Base-by-base conservation (phyloP, 495 filamentous ascomycete genomes). In the Penicillium lividum region DNA sequence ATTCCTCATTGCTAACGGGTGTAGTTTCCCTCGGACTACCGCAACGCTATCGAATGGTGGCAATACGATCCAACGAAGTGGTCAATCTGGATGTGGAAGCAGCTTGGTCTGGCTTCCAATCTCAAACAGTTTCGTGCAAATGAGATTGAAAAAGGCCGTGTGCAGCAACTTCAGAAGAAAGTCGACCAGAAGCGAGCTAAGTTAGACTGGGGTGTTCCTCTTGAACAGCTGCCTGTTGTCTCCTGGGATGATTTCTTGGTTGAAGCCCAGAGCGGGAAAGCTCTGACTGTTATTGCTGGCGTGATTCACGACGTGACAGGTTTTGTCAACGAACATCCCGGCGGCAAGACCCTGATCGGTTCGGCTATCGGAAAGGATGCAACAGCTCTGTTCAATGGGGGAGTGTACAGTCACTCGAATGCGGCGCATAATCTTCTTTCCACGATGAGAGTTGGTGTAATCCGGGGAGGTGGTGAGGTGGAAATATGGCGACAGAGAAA, bases 1-100 rank as follows among this genome's bases (percentile, higher is more conserved):
- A n/a, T n/a, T 33, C 3, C 16, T 9, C 28, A 33, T 28, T 31
- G 8, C 27, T 30, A 6, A 54, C 18, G 10, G 33, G 33, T 36
- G 33, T n/a, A 96, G 74, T 97, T 97, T 75, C 92, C 92, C 38
- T 91, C 89, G 7, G 92, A 97, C 71, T 96, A 95, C 84, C 89
- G 92, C 70, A 97, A 97, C 71, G 92, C 91, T 36, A 92, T 97
- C 59, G 77, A 94, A 68, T 96, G 91, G 90, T 89, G 86, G 78
- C 92, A 97, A 74, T 96, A 96, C 64, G 92, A 97, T 74, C 92
- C 92, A 11, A 96, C 92, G 58, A 97, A 97, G 77, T 96, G 92
- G 91, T 82, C 74, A 63, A 97, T 97, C 80, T 93, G 88, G 88
- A 63, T 80, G 60, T 91, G 86, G 87, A 95, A 94, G 83, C 84